Conservation (phyloP, 768 basidiomycete species). For the Suillus sp. region DNA sequence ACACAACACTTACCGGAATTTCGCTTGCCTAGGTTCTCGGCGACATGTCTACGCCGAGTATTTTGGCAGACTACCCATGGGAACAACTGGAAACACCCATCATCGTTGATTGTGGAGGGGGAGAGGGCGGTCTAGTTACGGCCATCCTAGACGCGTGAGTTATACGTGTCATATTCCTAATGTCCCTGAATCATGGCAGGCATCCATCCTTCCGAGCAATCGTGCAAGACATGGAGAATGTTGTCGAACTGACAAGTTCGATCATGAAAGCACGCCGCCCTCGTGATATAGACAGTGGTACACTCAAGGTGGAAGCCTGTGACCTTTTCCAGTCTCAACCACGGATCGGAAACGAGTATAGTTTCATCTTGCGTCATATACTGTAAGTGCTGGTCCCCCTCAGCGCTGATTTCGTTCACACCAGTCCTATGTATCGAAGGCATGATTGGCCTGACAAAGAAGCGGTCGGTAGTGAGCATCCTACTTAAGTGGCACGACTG, state of each 20-base stretch:
- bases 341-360: slow-evolving; percentile 3
- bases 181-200: background rate
- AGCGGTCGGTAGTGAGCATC: background rate
- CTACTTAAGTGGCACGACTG: background rate
- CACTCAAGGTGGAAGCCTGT: slow-evolving; percentile 40
- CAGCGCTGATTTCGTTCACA: background rate
- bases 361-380: slow-evolving; percentile 9
- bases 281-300: slow-evolving; percentile 33
- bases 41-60: slow-evolving; percentile 33
- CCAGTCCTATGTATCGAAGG: background rate
- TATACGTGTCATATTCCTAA: slow-evolving; percentile 2
- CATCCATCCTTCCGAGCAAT: slow-evolving; percentile 27
- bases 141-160: slow-evolving; percentile 38
- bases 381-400: slow-evolving; percentile 3
- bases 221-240: slow-evolving; percentile 41
- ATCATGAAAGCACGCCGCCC: slow-evolving; percentile 32
- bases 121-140: slow-evolving; percentile 41
- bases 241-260: background rate
- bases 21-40: background rate
- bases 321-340: slow-evolving; percentile 43
- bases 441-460: slow-evolving; percentile 22
- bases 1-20: background rate
- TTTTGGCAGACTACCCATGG: slow-evolving; percentile 44
- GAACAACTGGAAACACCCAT: slow-evolving; percentile 35
- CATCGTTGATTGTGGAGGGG: slow-evolving; percentile 44